Evolutionary conservation across 768 basidiomycete genomes (phyloP), one percentile per base, ranked within the genome.

Genomic region (Mycena alexandri): DNA sequence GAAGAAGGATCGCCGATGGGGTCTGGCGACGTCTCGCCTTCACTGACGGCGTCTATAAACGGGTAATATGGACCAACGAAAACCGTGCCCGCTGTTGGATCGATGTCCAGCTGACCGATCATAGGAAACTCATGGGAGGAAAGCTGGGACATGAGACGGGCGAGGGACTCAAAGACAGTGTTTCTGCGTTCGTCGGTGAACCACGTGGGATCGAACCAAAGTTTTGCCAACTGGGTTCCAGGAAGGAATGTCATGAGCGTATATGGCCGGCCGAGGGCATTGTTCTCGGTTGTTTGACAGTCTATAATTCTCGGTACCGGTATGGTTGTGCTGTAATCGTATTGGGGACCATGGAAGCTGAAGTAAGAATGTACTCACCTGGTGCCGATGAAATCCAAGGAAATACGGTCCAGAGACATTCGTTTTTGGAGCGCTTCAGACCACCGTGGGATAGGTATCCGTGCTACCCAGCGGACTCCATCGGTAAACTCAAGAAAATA

Each of bases 201-300:
- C 67, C 67, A 64, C 16, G 24, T 54, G 25, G 60, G 60, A 51
- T 74, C 71, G 55, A 65, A 67, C 73, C 73, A 74, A 12, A 73
- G 47, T 34, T 70, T 59, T 43, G 43, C 53, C n/a, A 74, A 29
- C 34, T 62, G 57, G 19, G 53, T 67, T 25, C 73, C 73, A 17
- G 50, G 46, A 48, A 72, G 59, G 34, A 56, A 69, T 24, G 65
- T 61, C 70, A 71, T 71, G 24, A 71, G 38, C 5, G 61, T 63
- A 46, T 70, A 74, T 24, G 71, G 73, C 41, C 61, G 29, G 11
- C 56, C 58, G 5, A 72, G 59, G 14, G 43, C 44, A 48, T 72
- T 74, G 24, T 68, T 24, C 24, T 51, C 46, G 17, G 52, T 60
- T 19, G 65, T 38, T 44, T 62, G 54, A 38, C 53, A 72, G 51